phyloP scores from a whole-genome alignment of 2,329 filamentous ascomycete species.

The Scortechinia acanthostroma region DNA sequence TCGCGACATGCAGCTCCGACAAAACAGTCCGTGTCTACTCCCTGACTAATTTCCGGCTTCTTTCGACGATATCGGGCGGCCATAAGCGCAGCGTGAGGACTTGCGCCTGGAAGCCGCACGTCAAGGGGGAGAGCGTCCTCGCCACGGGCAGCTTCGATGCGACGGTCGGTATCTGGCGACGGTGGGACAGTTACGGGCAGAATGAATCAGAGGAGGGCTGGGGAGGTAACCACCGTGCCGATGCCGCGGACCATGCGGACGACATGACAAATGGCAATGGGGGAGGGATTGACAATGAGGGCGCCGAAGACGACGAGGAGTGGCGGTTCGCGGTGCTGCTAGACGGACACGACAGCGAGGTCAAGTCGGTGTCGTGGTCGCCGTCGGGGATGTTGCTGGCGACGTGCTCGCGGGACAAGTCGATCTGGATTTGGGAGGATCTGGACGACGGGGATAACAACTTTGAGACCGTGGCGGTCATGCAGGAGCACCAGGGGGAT shows the following conservation, averaged over 20 bases:
- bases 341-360: conserved; percentile 62
- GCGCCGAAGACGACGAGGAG: conserved; percentile 51
- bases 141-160: conserved; percentile 64
- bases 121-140: conserved; percentile 45
- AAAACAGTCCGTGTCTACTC: conserved; percentile 60
- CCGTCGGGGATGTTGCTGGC: conserved; percentile 46
- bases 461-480: conserved; percentile 62
- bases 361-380: conserved; percentile 46
- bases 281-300: conserved; percentile 17
- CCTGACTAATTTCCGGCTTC: conserved; percentile 48
- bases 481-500: conserved; percentile 63
- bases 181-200: conserved; percentile 16
- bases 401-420: conserved; percentile 60
- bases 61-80: conserved; percentile 52
- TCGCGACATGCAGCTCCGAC: conserved; percentile 60
- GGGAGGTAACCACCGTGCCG: conserved; percentile 8
- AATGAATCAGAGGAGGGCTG: neutral
- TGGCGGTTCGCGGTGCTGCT: conserved; percentile 63
- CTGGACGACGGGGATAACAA: conserved; percentile 51
- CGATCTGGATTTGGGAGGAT: conserved; percentile 68
- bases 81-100: conserved; percentile 59
- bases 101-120: conserved; percentile 55
- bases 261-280: conserved; percentile 24
- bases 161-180: conserved; percentile 51
- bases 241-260: conserved; percentile 36